Evolutionary conservation across 768 basidiomycete genomes (phyloP).

Genomic region (Paxillus rubicundulus): DNA sequence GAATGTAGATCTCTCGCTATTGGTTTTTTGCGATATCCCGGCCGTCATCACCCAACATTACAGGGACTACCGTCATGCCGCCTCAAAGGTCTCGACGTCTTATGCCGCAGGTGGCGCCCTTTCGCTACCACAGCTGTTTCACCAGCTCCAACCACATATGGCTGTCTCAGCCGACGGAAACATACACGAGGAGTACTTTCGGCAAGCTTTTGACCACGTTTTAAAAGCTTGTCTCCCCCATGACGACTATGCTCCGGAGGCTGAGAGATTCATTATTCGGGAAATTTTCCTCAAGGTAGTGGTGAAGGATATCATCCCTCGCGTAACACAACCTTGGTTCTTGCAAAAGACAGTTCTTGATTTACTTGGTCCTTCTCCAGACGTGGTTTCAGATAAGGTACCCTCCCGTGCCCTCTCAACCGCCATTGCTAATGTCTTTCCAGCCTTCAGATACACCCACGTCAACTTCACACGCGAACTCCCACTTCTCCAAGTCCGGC

Average conservation of each 20-base stretch:
- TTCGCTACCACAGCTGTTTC: constrained; percentile 66
- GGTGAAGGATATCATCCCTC: constrained; percentile 63
- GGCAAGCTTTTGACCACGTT: constrained; percentile 75
- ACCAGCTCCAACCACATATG: constrained; percentile 81
- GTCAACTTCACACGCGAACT: constrained; percentile 29
- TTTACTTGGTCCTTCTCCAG: constrained; percentile 50
- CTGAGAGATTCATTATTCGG: constrained; percentile 79
- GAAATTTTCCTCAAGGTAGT: constrained; percentile 82
- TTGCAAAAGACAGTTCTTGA: constrained; percentile 69
- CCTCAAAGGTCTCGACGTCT: constrained; percentile 58
- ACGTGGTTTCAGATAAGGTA: constrained; percentile 22
- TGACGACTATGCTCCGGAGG: constrained; percentile 68
- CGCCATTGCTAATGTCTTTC: not conserved
- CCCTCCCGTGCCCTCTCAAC: not conserved
- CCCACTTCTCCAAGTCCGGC: constrained; percentile 46
- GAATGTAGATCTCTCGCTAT: constrained; percentile 53
- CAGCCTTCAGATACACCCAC: constrained; percentile 22
- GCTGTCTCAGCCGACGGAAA: constrained; percentile 66
- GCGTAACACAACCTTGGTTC: constrained; percentile 88
- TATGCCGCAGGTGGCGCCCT: constrained; percentile 69
- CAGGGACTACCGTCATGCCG: constrained; percentile 71
- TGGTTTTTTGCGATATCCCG: constrained; percentile 65
- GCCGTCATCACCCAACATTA: constrained; percentile 72
- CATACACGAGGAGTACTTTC: constrained; percentile 73
- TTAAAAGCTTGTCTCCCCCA: constrained; percentile 70